Conservation (phyloP, 192 early-diverging fungal genomes). For the Dissophora globulifera region DNA sequence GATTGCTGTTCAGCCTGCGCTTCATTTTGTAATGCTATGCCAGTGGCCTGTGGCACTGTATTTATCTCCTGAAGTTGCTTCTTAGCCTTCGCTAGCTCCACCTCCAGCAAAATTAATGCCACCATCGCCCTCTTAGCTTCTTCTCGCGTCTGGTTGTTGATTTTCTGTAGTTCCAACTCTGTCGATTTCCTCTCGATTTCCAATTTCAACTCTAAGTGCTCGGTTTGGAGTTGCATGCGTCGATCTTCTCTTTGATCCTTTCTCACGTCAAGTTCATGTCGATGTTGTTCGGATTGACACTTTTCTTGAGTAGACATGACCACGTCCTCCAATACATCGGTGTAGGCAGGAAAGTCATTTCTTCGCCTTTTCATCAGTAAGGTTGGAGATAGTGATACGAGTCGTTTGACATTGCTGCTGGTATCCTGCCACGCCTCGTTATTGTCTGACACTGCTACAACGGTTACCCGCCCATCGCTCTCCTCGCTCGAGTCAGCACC, state of each 20-base stretch:
- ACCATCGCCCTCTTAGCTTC: too few species aligned
- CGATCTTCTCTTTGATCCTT: not conserved
- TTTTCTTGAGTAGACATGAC: too few species aligned
- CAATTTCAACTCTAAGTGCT: not conserved
- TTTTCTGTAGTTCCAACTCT: too few species aligned
- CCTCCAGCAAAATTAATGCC: too few species aligned
- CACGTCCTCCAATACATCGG: too few species aligned
- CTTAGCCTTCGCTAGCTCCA: not conserved
- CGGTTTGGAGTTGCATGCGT: not conserved
- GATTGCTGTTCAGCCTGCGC: too few species aligned
- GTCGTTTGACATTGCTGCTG: too few species aligned
- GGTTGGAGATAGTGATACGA: too few species aligned
- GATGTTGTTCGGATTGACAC: not conserved
- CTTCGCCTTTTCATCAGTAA: too few species aligned
- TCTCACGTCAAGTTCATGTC: not conserved
- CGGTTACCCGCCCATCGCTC: not conserved
- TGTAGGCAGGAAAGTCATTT: too few species aligned
- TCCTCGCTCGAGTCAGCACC: not conserved
- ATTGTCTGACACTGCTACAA: not conserved
- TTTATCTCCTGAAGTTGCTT: not conserved
- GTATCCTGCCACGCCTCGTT: not conserved
- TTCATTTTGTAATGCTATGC: not conserved
- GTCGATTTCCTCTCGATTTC: not conserved
- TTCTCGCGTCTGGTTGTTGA: too few species aligned
- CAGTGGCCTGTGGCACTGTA: not conserved